A percentile compares a stretch with the other conserved stretches of the same genome.
Evolutionary conservation across 2,329 filamentous ascomycete species (phyloP).

Genomic region (Penicillium palitans): DNA sequence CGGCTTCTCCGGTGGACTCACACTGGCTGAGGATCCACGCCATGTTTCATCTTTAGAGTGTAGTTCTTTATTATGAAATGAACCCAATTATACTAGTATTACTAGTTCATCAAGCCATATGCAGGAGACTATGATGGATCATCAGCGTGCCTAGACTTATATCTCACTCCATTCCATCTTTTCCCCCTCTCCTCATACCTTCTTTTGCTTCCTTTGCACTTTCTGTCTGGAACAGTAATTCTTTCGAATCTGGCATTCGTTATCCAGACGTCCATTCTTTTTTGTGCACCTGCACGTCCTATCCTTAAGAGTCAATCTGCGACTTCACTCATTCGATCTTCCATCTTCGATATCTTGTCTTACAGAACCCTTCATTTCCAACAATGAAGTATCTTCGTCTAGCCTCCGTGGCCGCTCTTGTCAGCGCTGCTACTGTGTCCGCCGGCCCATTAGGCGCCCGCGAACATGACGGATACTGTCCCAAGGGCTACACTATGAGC

Average conservation of each 20-base stretch:
- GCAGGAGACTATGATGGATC: not conserved
- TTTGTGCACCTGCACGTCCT: constrained; percentile 26
- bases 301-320: constrained; percentile 9
- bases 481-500: constrained; percentile 29
- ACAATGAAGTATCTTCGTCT: constrained; percentile 32
- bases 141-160: constrained; percentile 1
- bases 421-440: constrained; percentile 29
- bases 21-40: constrained; percentile 13
- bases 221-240: constrained; percentile 28
- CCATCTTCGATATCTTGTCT: constrained; percentile 5
- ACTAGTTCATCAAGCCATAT: not conserved
- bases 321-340: constrained; percentile 7
- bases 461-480: constrained; percentile 25
- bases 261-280: constrained; percentile 34
- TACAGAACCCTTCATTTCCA: not conserved
- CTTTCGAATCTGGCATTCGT: constrained; percentile 27
- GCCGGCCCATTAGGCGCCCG: constrained; percentile 22
- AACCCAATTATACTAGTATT: not conserved
- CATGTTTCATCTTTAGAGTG: constrained; percentile 26
- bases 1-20: constrained; percentile 15
- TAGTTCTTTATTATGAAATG: not conserved
- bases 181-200: constrained; percentile 5
- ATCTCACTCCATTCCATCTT: not conserved
- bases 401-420: constrained; percentile 26
- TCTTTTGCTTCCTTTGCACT: constrained; percentile 3